These are phyloP conservation scores for Camellia oleifera DNA, from an alignment of 179 eudicot genomes.

Conservation along the genomic window DNA sequence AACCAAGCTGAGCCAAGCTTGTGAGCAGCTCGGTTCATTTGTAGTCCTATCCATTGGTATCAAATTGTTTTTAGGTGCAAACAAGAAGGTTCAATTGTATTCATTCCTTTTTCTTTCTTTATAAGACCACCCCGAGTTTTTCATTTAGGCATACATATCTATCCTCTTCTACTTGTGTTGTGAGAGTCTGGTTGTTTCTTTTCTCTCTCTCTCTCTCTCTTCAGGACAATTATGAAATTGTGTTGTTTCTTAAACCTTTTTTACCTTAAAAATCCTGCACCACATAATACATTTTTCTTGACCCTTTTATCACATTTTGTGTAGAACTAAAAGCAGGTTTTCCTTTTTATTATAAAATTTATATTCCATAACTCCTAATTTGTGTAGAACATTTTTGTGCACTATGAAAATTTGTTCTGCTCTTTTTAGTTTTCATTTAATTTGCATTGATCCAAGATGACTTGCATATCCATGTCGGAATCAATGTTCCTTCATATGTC, in stretches of 20 bases:
- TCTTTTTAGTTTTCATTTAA: neutral
- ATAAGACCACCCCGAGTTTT: neutral
- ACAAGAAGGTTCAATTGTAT: neutral
- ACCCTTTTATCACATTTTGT: neutral
- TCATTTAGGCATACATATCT: neutral
- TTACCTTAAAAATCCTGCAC: neutral
- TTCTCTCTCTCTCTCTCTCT: neutral
- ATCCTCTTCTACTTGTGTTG: neutral
- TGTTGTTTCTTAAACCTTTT: neutral
- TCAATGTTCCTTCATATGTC: neutral
- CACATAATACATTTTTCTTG: neutral
- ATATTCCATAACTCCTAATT: neutral
- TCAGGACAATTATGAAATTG: neutral
- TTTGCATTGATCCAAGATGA: neutral
- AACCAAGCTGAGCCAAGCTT: too few species aligned
- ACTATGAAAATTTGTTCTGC: neutral
- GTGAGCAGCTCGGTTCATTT: too few species aligned
- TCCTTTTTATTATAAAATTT: neutral
- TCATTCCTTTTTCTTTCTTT: neutral
- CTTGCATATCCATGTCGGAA: neutral
- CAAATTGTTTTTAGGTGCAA: neutral
- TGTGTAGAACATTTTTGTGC: neutral
- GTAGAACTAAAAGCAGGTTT: neutral
- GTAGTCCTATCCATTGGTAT: too few species aligned
- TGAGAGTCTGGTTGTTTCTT: neutral